phyloP scores from a whole-genome alignment of 345 rosid genomes.

The Capsella bursapastoris region DNA sequence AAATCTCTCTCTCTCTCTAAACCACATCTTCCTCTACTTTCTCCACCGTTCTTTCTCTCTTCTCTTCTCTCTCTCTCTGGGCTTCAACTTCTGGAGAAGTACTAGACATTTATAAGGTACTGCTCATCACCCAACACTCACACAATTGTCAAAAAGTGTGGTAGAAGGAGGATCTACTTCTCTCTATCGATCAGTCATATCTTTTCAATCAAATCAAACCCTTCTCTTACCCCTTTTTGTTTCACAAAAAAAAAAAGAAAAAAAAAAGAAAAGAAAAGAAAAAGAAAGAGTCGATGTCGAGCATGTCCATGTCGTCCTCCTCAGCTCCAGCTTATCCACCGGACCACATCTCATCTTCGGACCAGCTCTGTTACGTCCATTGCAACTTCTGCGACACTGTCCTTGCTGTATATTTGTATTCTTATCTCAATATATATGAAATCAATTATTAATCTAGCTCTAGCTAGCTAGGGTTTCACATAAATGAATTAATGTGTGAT shows the following conservation, averaged over 20 bases:
- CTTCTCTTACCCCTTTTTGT: conserved; percentile 13
- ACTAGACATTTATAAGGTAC: conserved; percentile 27
- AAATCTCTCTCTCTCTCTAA: conserved; percentile 28
- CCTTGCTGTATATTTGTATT: conserved; percentile 66
- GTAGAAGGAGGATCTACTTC: conserved; percentile 40
- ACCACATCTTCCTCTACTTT: conserved; percentile 38
- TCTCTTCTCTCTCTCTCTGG: conserved; percentile 40
- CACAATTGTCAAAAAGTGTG: conserved; percentile 41
- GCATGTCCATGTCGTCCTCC: conserved; percentile 58
- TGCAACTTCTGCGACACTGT: conserved; percentile 96
- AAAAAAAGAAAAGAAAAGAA: conserved; percentile 12
- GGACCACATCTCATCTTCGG: conserved; percentile 86
- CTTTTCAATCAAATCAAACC: conserved; percentile 37
- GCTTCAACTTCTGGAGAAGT: conserved; percentile 49
- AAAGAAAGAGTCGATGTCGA: conserved; percentile 34
- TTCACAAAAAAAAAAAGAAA: conserved; percentile 8
- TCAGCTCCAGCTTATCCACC: conserved; percentile 73
- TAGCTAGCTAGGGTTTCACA: conserved; percentile 16
- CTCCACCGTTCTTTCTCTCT: conserved; percentile 47
- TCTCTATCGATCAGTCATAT: conserved; percentile 36
- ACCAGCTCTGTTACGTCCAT: conserved; percentile 96
- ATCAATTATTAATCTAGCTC: no score
- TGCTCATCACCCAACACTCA: conserved; percentile 32
- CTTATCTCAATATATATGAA: not conserved
- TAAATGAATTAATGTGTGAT: not conserved